A percentile compares a stretch with the other conserved stretches of the same genome.
Conservation (phyloP, 371 early-diverging fungal genomes). For the Homolaphlyctis polyrhiza region DNA sequence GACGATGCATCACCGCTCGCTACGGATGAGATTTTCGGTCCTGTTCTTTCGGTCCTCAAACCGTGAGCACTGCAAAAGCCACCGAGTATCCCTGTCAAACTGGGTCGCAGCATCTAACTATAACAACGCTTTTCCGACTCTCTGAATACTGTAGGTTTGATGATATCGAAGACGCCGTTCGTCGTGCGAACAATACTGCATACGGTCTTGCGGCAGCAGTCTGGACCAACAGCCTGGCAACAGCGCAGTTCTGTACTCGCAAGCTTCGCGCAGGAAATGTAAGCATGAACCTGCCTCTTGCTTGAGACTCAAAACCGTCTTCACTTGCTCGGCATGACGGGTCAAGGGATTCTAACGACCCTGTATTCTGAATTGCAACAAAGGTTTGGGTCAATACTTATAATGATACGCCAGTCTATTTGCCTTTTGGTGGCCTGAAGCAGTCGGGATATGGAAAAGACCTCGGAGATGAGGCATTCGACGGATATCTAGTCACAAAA, state of each 20-base stretch:
- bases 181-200: constrained; percentile 64
- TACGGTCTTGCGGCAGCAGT: constrained; percentile 89
- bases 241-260: constrained; percentile 60
- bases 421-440: constrained; percentile 89
- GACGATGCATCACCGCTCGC: constrained; percentile 60
- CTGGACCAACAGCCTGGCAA: constrained; percentile 61
- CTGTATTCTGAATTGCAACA: neutral
- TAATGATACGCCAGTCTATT: constrained; percentile 44
- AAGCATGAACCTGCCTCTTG: too few species aligned
- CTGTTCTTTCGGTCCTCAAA: constrained; percentile 71
- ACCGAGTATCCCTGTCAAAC: too few species aligned
- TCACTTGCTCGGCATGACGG: neutral
- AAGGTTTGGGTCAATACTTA: constrained; percentile 32
- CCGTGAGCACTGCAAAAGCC: too few species aligned
- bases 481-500: constrained; percentile 23
- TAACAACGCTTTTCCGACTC: too few species aligned
- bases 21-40: constrained; percentile 90
- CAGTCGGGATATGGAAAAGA: constrained; percentile 59
- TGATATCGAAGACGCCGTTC: constrained; percentile 69
- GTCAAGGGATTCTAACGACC: neutral
- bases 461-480: constrained; percentile 19
- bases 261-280: constrained; percentile 80
- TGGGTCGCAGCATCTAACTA: too few species aligned
- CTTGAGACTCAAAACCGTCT: too few species aligned
- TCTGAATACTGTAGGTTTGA: constrained; percentile 55